phyloP scores from a whole-genome alignment of 75 land plant species.

The Larix kaempferi region DNA sequence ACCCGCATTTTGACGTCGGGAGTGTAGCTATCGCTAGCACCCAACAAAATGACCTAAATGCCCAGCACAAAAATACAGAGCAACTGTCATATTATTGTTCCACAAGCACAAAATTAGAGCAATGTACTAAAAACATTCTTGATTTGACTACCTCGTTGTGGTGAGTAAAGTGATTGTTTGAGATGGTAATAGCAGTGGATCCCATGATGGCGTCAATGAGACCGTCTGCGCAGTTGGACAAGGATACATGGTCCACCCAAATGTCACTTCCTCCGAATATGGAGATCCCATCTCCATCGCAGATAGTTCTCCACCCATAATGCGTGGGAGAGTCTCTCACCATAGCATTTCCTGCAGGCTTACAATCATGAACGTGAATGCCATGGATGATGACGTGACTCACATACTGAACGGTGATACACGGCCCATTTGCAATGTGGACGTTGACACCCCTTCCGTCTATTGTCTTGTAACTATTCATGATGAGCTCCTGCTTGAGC shows the following conservation, averaged over 20 bases:
- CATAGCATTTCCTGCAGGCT: slow-evolving; percentile 45
- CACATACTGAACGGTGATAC: slow-evolving; percentile 53
- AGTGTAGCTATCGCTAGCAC: slow-evolving; percentile 22
- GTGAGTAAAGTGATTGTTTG: slow-evolving; percentile 44
- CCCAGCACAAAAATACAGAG: slow-evolving; percentile 5
- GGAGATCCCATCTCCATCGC: slow-evolving; percentile 48
- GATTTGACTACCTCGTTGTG: slow-evolving; percentile 58
- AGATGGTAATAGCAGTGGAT: slow-evolving; percentile 45
- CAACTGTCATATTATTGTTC: slow-evolving; percentile 9
- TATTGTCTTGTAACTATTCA: slow-evolving; percentile 70
- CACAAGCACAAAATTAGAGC: too few species aligned
- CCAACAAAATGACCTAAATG: slow-evolving; percentile 24
- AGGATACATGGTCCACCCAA: slow-evolving; percentile 46
- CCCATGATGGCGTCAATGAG: slow-evolving; percentile 48
- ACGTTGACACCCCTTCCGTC: slow-evolving; percentile 57
- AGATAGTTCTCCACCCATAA: slow-evolving; percentile 32
- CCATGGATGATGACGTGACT: slow-evolving; percentile 54
- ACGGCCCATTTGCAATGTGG: slow-evolving; percentile 50
- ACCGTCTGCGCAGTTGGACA: slow-evolving; percentile 41
- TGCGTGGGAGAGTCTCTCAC: slow-evolving; percentile 39
- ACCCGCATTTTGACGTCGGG: slow-evolving; percentile 40
- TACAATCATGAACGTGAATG: slow-evolving; percentile 46
- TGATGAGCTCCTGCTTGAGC: slow-evolving; percentile 58
- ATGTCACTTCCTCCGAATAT: slow-evolving; percentile 31
- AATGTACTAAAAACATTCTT: background rate